phyloP scores from a whole-genome alignment of 2,329 filamentous ascomycete genomes.

The Xylaria sp. region DNA sequence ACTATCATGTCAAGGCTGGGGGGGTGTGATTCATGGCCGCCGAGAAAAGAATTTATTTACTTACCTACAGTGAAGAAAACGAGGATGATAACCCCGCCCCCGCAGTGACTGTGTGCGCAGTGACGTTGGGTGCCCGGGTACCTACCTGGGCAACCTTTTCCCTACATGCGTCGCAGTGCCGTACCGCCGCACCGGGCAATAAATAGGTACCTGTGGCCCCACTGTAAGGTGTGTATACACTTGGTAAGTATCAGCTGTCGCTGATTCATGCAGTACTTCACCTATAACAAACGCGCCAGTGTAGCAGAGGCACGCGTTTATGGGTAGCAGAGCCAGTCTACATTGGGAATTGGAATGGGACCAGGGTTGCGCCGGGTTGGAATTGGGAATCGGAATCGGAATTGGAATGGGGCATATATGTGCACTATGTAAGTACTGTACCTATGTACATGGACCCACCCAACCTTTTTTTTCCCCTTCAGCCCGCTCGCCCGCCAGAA shows the following conservation, averaged over 20 bases:
- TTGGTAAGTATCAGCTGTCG: too few relatives aligned
- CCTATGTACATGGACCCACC: not conserved
- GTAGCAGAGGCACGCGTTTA: constrained; percentile 8
- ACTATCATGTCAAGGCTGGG: too few relatives aligned
- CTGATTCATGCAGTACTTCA: too few relatives aligned
- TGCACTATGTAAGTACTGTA: too few relatives aligned
- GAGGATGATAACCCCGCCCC: constrained; percentile 24
- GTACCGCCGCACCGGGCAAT: too few relatives aligned
- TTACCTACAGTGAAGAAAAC: not conserved
- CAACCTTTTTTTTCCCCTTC: not conserved
- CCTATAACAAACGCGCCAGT: constrained; percentile 17
- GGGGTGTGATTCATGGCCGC: not conserved
- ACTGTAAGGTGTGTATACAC: too few relatives aligned
- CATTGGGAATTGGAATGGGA: not conserved
- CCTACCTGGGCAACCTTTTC: not conserved
- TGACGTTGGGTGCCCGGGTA: too few relatives aligned
- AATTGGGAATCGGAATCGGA: too few relatives aligned
- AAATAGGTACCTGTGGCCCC: too few relatives aligned
- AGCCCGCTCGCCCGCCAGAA: too few relatives aligned
- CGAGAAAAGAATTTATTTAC: not conserved
- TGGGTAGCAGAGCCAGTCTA: not conserved
- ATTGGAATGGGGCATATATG: too few relatives aligned
- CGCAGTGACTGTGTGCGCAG: too few relatives aligned
- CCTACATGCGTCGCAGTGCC: not conserved
- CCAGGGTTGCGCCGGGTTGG: not conserved